phyloP scores from a whole-genome alignment of 2,329 filamentous ascomycete species.

The Fusarium sp. region DNA sequence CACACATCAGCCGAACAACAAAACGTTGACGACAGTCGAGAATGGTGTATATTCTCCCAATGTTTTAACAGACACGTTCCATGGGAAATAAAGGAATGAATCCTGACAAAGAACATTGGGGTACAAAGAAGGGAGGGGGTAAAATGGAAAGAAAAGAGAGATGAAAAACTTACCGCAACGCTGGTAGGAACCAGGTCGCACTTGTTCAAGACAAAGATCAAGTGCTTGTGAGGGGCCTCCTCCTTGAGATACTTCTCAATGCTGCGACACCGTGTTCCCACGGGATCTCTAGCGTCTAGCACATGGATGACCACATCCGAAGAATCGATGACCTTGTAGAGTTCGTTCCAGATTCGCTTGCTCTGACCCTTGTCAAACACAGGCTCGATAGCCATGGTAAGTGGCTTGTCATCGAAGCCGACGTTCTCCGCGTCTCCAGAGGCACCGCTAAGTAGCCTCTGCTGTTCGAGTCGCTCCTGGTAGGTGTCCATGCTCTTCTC shows the following conservation, averaged over 20 bases:
- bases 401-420: slow-evolving; percentile 52
- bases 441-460: slow-evolving; percentile 78
- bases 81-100: slow-evolving; percentile 75
- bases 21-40: slow-evolving; percentile 49
- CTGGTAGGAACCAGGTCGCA: slow-evolving; percentile 88
- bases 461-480: slow-evolving; percentile 82
- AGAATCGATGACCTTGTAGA: slow-evolving; percentile 95
- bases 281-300: slow-evolving; percentile 86
- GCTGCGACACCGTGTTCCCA: slow-evolving; percentile 85
- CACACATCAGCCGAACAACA: slow-evolving; percentile 71
- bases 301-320: slow-evolving; percentile 97
- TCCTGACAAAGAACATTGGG: slow-evolving; percentile 88
- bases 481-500: slow-evolving; percentile 85
- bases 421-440: slow-evolving; percentile 67
- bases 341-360: slow-evolving; percentile 96
- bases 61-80: slow-evolving; percentile 97
- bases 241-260: slow-evolving; percentile 90
- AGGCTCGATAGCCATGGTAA: slow-evolving; percentile 77
- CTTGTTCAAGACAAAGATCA: slow-evolving; percentile 63
- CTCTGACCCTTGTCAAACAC: slow-evolving; percentile 96
- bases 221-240: slow-evolving; percentile 95
- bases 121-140: slow-evolving; percentile 49
- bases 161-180: slow-evolving; percentile 83
- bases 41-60: slow-evolving; percentile 87
- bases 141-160: slow-evolving; percentile 34